Percentiles rank a stretch among this genome's conserved stretches.
Conservation (phyloP, 2,329 filamentous ascomycete species). For the Fonsecaea monophora region DNA sequence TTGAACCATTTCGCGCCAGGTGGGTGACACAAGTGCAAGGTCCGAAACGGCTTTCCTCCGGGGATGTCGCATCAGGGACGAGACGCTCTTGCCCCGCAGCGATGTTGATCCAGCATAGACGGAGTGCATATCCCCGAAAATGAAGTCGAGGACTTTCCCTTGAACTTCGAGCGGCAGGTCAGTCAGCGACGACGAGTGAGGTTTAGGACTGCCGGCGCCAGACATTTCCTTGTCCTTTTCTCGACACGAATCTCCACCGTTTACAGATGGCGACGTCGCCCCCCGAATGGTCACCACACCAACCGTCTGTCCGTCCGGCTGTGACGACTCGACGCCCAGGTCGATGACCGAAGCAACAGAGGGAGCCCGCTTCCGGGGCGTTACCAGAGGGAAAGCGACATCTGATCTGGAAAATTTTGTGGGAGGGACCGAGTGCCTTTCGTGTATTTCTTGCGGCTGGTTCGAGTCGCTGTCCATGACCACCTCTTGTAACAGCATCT, state of each 20-base stretch:
- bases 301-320: conserved; percentile 34
- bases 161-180: conserved; percentile 73
- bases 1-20: conserved; percentile 74
- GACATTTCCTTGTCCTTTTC: neutral
- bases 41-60: conserved; percentile 71
- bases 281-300: conserved; percentile 35
- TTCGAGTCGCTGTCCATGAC: conserved; percentile 33
- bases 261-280: conserved; percentile 16
- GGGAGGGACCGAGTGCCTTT: conserved; percentile 31
- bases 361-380: conserved; percentile 36
- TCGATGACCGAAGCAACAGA: conserved; percentile 33
- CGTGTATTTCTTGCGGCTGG: conserved; percentile 31
- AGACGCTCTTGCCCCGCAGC: conserved; percentile 66
- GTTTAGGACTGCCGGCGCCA: neutral
- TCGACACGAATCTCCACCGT: conserved; percentile 1
- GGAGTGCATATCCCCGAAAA: conserved; percentile 72
- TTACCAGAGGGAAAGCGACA: conserved; percentile 37
- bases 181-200: conserved; percentile 29
- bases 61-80: conserved; percentile 67
- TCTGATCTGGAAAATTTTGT: conserved; percentile 33
- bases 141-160: conserved; percentile 72
- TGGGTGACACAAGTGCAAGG: conserved; percentile 63
- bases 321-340: conserved; percentile 22
- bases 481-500: conserved; percentile 35
- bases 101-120: conserved; percentile 62